phyloP scores from a whole-genome alignment of 164 flowering plant genomes.

The Stephania japonica region DNA sequence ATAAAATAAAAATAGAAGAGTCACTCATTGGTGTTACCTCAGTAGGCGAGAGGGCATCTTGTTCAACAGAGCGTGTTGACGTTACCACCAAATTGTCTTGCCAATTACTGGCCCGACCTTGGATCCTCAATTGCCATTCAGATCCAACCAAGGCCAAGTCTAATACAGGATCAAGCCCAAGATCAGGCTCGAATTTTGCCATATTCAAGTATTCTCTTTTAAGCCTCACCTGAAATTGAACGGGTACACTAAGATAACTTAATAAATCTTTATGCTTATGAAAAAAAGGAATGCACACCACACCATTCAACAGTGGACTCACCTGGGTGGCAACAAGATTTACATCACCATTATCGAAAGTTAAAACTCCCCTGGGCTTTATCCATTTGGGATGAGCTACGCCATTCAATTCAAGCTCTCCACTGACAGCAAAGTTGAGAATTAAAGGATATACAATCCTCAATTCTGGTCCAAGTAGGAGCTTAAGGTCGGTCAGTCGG shows the following conservation, averaged over 20 bases:
- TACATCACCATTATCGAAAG: constrained; percentile 96
- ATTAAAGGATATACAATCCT: constrained; percentile 95
- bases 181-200: constrained; percentile 95
- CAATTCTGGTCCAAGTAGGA: constrained; percentile 91
- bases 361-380: constrained; percentile 81
- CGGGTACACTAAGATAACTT: constrained; percentile 13
- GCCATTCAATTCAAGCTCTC: constrained; percentile 94
- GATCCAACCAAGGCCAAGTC: constrained; percentile 96
- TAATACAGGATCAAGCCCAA: constrained; percentile 85
- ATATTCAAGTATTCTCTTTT: constrained; percentile 86
- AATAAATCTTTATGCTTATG: not conserved
- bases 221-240: constrained; percentile 70
- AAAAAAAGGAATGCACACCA: not conserved
- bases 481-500: constrained; percentile 72
- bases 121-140: constrained; percentile 96
- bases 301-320: constrained; percentile 11
- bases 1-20: too few relatives aligned
- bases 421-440: constrained; percentile 88
- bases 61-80: constrained; percentile 94
- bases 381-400: constrained; percentile 83
- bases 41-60: constrained; percentile 81
- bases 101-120: constrained; percentile 96
- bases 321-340: constrained; percentile 98
- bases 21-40: constrained; percentile 47
- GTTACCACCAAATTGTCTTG: constrained; percentile 95